Evolutionary conservation across 352 stramenopile species (phyloP), one percentile per base, ranked within the genome.

Genomic region (Peronosclerospora sorghi): DNA sequence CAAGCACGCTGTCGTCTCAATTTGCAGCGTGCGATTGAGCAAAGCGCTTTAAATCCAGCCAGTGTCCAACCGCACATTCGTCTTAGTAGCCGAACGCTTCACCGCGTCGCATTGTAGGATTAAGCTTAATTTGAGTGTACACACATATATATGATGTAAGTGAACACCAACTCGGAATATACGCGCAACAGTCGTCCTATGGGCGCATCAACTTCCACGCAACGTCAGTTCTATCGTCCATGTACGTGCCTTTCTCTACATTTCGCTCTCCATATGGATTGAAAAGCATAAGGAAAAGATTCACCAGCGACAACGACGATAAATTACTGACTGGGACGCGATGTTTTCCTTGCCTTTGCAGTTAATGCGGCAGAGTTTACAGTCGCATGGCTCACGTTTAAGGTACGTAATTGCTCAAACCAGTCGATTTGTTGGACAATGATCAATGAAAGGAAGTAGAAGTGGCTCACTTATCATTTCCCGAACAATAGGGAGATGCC

Each of bases 371-470:
- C 70, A 8, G 79, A 89, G 45, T 89, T 91, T 56, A 86, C 68
- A 26, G 76, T 91, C 52, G 79, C 73, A 40, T 91, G 79, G 79
- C 62, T 91, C 32, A 87, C 79, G 29, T 91, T 91, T 56, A 88
- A 88, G 70, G 78, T 35, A 12, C 28, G 10, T 2, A 34, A 4
- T 34, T 34, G 28, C 9, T 34, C 4, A 26, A 26, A 34, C 4
- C n/a, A 15, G 28, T 17, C 2, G 17, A 35, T 8, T 35, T 17
- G 13, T 18, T 35, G 7, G 7, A n/a, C 15, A 17, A 35, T 1
- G 5, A 7, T 14, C 5, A 6, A 35, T 20, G 17, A 9, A 19
- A n/a, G n/a, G n/a, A n/a, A n/a, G n/a, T n/a, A n/a, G n/a, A n/a
- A n/a, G n/a, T n/a, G n/a, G n/a, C n/a, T n/a, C n/a, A n/a, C n/a